Evolutionary conservation across 345 rosid species (phyloP), one percentile per base, ranked within the genome.

Genomic region (Brassica carinata): DNA sequence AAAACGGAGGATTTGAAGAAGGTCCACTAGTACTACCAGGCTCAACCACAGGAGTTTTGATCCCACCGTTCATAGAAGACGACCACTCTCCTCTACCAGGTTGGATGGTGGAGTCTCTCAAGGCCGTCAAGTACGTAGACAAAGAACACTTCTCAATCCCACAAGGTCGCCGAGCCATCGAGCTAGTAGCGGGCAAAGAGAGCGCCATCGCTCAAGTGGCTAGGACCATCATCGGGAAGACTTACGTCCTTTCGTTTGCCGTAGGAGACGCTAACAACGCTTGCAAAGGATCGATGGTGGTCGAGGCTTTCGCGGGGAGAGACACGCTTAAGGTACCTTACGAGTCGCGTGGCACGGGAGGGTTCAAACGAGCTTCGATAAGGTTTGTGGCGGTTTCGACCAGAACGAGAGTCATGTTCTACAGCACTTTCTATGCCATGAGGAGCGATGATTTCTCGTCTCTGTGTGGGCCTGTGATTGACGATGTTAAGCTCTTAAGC

Each of bases 111-210:
- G 98, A 90, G 62, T 95, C 98, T 27, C 97, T 93, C 29, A 95
- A 95, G 82, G 97, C 98, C 1, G 96, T 95, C 14, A 93, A 95
- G 64, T 95, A 91, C 89, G 87, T 95, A 1, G 96, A 95, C 81
- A 61, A 76, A 0, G 90, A 75, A 5, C 97, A 91, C 67, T 91
- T 87, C 86, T 76, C 89, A 0, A 90, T 91, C 64, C 97, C 97
- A 1, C 83, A 86, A 51, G 94, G 93, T 53, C 85, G 74, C 73
- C 75, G 96, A 65, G 98, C 93, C 0, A 75, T 93, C 1, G 99
- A 95, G 74, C 91, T 95, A 14, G 86, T 95, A 2, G 99, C 89
- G 0, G 99, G 99, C 1, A 92, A 90, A 81, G 99, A 93, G 78
- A 93, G 99, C 34, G 94, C 97, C 70, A 83, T 95, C 0, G 87